A percentile compares a stretch with the other conserved stretches of the same genome.
Evolutionary conservation across 345 rosid species (phyloP).

Genomic region (Eucalyptus dawsonii): DNA sequence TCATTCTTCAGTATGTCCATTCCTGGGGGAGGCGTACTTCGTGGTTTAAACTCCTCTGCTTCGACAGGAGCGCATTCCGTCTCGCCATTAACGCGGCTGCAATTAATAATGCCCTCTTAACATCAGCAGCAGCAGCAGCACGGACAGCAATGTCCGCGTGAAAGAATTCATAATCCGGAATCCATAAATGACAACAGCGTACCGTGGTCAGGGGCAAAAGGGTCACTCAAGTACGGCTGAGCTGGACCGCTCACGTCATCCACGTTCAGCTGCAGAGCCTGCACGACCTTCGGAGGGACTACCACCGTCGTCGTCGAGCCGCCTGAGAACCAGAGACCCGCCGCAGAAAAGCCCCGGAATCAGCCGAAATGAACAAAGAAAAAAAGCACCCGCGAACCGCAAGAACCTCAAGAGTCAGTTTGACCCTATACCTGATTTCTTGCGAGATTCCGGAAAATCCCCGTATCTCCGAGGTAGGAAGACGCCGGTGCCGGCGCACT

Average conservation of each 20-base stretch:
- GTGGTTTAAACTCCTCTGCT: constrained; percentile 14
- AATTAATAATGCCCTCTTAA: neutral
- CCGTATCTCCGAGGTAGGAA: constrained; percentile 61
- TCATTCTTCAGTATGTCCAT: constrained; percentile 39
- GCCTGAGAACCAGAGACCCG: neutral
- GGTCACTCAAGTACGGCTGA: neutral
- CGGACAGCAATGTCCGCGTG: neutral
- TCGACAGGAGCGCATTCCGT: constrained; percentile 3
- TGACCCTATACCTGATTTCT: constrained; percentile 38
- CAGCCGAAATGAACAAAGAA: neutral
- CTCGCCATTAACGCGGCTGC: constrained; percentile 33
- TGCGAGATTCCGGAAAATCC: constrained; percentile 20
- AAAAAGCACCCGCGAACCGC: neutral
- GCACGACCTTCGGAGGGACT: constrained; percentile 38
- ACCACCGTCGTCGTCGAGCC: constrained; percentile 33
- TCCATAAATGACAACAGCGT: neutral
- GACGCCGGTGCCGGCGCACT: constrained; percentile 73
- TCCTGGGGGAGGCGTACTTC: constrained; percentile 50
- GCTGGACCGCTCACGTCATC: constrained; percentile 4
- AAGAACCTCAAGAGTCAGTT: neutral
- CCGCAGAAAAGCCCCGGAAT: neutral
- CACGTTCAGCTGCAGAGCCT: constrained; percentile 28
- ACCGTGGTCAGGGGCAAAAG: constrained; percentile 19
- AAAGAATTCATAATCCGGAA: too few relatives aligned
- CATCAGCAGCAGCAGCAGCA: neutral